Percentiles rank a stretch among this genome's conserved stretches.
These are phyloP conservation scores for Ophiostoma quercus DNA, from an alignment of 2,329 filamentous ascomycete species.

Conservation along the genomic window DNA sequence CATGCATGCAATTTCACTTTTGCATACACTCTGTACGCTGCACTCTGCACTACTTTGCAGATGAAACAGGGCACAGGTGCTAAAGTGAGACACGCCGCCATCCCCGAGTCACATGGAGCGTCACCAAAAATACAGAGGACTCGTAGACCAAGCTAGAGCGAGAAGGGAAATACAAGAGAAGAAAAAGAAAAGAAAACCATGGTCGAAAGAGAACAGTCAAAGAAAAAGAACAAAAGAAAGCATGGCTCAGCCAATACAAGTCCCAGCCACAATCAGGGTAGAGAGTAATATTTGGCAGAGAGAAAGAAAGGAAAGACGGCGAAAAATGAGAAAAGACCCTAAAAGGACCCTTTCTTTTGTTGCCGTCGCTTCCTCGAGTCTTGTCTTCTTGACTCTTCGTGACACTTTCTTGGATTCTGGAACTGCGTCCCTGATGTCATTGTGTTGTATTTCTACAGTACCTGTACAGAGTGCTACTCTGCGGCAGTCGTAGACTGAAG, in stretches of 20 bases:
- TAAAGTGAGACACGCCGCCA: neutral
- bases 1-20: constrained; percentile 3
- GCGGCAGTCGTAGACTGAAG: too few relatives aligned
- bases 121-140: neutral
- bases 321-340: neutral
- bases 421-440: too few relatives aligned
- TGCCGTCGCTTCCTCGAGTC: neutral
- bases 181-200: neutral
- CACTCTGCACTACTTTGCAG: neutral
- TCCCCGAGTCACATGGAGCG: neutral
- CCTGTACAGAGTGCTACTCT: too few relatives aligned
- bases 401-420: neutral
- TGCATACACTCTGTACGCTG: neutral
- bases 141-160: neutral
- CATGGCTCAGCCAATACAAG: neutral
- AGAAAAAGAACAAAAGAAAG: neutral
- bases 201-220: neutral
- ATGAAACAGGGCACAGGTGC: neutral
- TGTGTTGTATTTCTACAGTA: too few relatives aligned
- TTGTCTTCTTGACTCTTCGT: neutral
- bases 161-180: neutral
- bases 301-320: neutral
- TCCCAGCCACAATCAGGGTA: neutral
- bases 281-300: neutral
- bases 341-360: constrained; percentile 2